These are phyloP conservation scores for Penicillium verrucosum DNA, from an alignment of 2,329 filamentous ascomycete species.

Conservation along the genomic window DNA sequence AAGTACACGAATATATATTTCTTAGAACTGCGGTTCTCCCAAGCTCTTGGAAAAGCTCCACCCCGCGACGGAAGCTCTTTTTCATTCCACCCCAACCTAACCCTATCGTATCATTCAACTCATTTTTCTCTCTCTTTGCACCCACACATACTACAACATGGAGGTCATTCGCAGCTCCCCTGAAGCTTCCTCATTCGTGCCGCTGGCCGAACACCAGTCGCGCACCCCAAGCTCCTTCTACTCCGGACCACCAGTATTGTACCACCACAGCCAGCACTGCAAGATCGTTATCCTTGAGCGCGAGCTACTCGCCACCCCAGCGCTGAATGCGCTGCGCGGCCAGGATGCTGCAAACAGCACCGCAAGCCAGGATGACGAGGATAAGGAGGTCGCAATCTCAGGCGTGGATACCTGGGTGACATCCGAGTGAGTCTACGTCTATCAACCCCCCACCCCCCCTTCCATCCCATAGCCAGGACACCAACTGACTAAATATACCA, in stretches of 20 bases:
- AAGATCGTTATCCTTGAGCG: conserved; percentile 44
- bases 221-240: conserved; percentile 49
- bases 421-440: conserved; percentile 45
- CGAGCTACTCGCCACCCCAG: conserved; percentile 37
- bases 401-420: conserved; percentile 48
- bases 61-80: conserved; percentile 9
- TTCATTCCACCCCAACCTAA: conserved; percentile 4
- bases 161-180: conserved; percentile 42
- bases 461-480: no score
- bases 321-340: conserved; percentile 32
- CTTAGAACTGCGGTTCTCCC: background rate
- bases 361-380: conserved; percentile 16
- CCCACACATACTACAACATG: conserved; percentile 31
- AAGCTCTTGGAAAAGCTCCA: conserved; percentile 9
- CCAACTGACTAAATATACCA: background rate
- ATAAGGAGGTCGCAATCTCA: conserved; percentile 38
- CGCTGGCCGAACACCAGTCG: conserved; percentile 47
- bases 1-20: background rate
- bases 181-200: conserved; percentile 40
- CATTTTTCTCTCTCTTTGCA: background rate
- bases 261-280: conserved; percentile 47
- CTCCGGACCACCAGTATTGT: conserved; percentile 45
- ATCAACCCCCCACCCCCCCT: no score
- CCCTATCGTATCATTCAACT: background rate
- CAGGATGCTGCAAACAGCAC: conserved; percentile 16